These are phyloP conservation scores for Syzygium aromaticum DNA, from an alignment of 345 rosid genomes.

Conservation along the genomic window DNA sequence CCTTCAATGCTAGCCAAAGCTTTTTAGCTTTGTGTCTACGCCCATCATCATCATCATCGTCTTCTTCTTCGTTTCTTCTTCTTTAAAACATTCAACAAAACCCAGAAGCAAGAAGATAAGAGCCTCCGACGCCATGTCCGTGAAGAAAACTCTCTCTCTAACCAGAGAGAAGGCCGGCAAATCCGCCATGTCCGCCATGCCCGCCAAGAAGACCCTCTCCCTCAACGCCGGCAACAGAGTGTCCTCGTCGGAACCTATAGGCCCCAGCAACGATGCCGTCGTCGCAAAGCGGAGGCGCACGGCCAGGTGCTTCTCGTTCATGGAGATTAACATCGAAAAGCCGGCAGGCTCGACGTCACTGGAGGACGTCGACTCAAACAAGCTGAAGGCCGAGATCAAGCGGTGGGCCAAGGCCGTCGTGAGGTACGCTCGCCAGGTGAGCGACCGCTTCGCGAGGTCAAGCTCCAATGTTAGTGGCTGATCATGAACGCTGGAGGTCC, in stretches of 20 bases:
- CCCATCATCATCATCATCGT: background rate
- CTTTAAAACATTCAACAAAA: background rate
- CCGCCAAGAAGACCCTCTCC: constrained; percentile 15
- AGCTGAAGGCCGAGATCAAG: constrained; percentile 58
- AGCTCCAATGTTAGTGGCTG: background rate
- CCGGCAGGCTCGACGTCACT: constrained; percentile 33
- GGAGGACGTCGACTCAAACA: constrained; percentile 42
- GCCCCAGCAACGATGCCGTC: background rate
- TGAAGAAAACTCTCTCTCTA: constrained; percentile 17
- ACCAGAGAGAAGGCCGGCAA: background rate
- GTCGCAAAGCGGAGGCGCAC: constrained; percentile 11
- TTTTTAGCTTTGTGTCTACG: background rate
- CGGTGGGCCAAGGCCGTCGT: constrained; percentile 89
- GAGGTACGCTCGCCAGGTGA: constrained; percentile 71
- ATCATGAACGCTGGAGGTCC: background rate
- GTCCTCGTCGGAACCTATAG: background rate
- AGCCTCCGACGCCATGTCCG: constrained; percentile 25
- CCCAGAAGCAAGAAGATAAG: background rate
- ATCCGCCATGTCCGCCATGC: constrained; percentile 2
- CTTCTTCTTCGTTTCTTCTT: background rate
- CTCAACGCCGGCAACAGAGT: background rate
- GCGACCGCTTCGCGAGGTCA: constrained; percentile 29
- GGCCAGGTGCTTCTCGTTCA: constrained; percentile 35
- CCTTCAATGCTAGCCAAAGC: background rate
- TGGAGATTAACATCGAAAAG: constrained; percentile 37